Conservation (phyloP, 2,329 filamentous ascomycete species). For the Talaromyces pinophilus region DNA sequence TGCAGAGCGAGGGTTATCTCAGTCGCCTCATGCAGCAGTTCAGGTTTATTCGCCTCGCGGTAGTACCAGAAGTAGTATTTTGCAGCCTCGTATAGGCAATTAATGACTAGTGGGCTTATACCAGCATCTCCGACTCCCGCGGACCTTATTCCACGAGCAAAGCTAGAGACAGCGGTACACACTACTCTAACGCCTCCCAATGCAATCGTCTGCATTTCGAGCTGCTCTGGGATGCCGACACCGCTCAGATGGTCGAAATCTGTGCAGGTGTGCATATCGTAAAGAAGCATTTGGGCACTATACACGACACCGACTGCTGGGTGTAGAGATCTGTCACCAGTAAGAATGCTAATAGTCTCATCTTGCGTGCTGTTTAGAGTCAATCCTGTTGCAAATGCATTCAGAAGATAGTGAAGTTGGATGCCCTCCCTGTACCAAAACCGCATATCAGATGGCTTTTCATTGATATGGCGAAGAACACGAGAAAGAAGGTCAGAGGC, state of each 20-base stretch:
- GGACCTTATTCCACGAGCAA: not conserved
- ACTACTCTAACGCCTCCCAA: not conserved
- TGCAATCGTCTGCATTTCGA: constrained; percentile 1
- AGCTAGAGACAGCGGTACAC: constrained; percentile 5
- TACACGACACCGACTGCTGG: not conserved
- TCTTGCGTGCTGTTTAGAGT: not conserved
- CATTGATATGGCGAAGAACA: constrained; percentile 1
- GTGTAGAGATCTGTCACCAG: not conserved
- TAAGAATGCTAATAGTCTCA: not conserved
- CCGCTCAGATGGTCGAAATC: not conserved
- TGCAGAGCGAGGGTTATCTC: not conserved
- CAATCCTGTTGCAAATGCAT: not conserved
- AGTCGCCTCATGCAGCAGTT: constrained; percentile 1
- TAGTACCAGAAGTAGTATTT: constrained; percentile 3
- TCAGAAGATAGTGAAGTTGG: not conserved
- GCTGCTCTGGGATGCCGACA: not conserved
- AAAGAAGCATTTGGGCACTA: not conserved
- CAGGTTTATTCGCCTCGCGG: constrained; percentile 2
- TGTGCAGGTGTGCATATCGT: not conserved
- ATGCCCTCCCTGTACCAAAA: constrained; percentile 4
- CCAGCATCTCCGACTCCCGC: not conserved
- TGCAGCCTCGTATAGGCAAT: not conserved
- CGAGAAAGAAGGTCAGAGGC: not conserved
- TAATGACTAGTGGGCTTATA: constrained; percentile 1
- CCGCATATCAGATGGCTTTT: not conserved